Evolutionary conservation across 192 early-diverging fungal species (phyloP), one percentile per base, ranked within the genome.

Genomic region (Coemansia sp.): DNA sequence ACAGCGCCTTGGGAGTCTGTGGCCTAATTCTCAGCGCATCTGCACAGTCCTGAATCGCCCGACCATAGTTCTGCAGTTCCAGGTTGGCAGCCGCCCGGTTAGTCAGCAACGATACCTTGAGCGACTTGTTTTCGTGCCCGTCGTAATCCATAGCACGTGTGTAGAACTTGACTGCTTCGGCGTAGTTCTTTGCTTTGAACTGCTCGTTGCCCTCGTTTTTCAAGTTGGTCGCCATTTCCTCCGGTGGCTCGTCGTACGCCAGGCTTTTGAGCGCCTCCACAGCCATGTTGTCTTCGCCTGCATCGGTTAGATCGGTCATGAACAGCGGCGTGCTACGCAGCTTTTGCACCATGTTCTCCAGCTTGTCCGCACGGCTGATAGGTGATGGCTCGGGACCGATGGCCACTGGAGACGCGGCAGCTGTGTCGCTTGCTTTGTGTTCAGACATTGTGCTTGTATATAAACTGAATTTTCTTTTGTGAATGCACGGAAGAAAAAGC

Each of bases 121-220:
- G 82, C 52, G 85, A 84, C 12, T 60, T 64, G 73, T 96, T 91
- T 18, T 86, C 75, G 83, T 88, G 90, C 22, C 42, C 40, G 18
- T 85, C 87, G 57, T 80, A 88, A 52, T 80, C 89, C 22, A 99
- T 72, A 1, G 89, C 97, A 51, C 95, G 88, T 29, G 93, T 92
- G 83, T 99, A 99, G 77, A 79, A 95, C 30, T 82, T 65, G 22
- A 92, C 84, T 4, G 96, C 97, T 56, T 94, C 87, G 40, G 84
- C 70, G 80, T 87, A 97, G 34, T 86, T 86, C 12, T 90, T 89
- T 31, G 72, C 84, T 66, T 90, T 85, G 82, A 95, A 98, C 56
- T 86, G 83, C 16, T 94, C 93, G 81, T 99, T 99, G 69, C 97
- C 97, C 81, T 97, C 94, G 54, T 90, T 88, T 80, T 97, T 98